Percentiles rank a stretch among this genome's conserved stretches.
These are phyloP conservation scores for Millerozyma miso DNA, from an alignment of 805 yeast genomes.

Conservation along the genomic window DNA sequence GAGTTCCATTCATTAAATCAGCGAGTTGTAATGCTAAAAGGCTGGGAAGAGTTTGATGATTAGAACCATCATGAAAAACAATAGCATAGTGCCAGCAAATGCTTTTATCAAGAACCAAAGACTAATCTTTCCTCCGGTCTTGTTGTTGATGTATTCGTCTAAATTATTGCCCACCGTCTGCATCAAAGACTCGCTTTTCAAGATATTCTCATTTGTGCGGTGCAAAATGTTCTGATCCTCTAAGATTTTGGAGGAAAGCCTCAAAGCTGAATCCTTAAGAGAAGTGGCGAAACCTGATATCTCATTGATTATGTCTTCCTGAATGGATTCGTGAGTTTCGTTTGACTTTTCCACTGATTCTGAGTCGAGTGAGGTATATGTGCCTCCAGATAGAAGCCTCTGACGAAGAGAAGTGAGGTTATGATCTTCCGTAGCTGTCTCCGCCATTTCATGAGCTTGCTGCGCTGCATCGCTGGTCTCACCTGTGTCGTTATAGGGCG, in stretches of 20 bases:
- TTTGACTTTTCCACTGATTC: slow-evolving; percentile 13
- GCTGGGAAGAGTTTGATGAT: slow-evolving; percentile 32
- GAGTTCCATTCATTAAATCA: not conserved
- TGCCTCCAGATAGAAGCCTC: slow-evolving; percentile 22
- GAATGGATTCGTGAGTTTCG: slow-evolving; percentile 40
- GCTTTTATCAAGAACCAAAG: slow-evolving; percentile 34
- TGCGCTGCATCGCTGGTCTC: not conserved
- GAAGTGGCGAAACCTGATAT: slow-evolving; percentile 44
- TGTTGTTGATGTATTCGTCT: slow-evolving; percentile 32
- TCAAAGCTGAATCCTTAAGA: slow-evolving; percentile 45
- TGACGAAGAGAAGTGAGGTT: slow-evolving; percentile 20
- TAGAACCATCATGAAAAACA: slow-evolving; percentile 29
- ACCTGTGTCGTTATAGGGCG: not conserved
- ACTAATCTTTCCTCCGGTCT: slow-evolving; percentile 38
- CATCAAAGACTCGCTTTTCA: slow-evolving; percentile 26
- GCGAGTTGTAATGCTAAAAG: not conserved
- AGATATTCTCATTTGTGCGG: slow-evolving; percentile 32
- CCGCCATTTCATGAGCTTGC: not conserved
- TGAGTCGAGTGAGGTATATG: slow-evolving; percentile 6
- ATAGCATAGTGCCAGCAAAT: slow-evolving; percentile 19
- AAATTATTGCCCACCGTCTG: slow-evolving; percentile 32
- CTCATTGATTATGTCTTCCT: slow-evolving; percentile 47
- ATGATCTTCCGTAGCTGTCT: slow-evolving; percentile 10
- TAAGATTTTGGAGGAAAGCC: slow-evolving; percentile 31
- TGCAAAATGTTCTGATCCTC: slow-evolving; percentile 33